These are phyloP conservation scores for Cercospora janseana DNA, from an alignment of 2,329 filamentous ascomycete species.

Conservation along the genomic window DNA sequence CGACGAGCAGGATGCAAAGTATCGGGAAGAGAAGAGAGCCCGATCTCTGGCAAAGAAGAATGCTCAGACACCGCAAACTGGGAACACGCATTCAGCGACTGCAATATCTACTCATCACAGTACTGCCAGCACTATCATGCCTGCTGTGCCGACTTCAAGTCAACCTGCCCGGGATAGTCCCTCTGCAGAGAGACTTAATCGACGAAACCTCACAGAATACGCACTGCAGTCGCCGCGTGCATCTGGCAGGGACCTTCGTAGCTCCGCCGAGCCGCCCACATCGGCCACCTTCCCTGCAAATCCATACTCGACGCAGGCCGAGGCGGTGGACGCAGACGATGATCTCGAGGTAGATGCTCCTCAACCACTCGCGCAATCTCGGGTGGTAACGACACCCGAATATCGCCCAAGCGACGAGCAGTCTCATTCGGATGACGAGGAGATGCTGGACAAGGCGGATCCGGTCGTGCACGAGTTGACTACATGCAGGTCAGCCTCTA, in stretches of 20 bases:
- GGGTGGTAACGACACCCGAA: neutral
- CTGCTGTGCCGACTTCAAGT: neutral
- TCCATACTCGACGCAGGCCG: neutral
- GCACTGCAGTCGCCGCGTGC: neutral
- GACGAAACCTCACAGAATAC: neutral
- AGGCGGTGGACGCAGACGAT: neutral
- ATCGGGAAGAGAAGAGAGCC: conserved; percentile 36
- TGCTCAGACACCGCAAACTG: neutral
- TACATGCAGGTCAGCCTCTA: neutral
- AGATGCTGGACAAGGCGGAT: neutral
- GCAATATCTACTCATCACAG: neutral
- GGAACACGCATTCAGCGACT: neutral
- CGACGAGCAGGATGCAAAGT: conserved; percentile 52
- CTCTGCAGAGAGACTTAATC: neutral
- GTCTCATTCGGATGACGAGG: neutral
- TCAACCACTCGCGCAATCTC: neutral
- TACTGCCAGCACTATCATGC: neutral
- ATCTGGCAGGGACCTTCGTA: neutral
- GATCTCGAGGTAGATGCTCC: conserved; percentile 4
- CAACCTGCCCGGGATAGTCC: conserved; percentile 1
- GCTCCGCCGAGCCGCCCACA: neutral
- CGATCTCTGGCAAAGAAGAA: conserved; percentile 6
- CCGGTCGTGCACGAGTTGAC: neutral
- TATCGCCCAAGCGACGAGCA: neutral
- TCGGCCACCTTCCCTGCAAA: neutral